A percentile compares a stretch with the other conserved stretches of the same genome.
phyloP scores from a whole-genome alignment of 129 eudicot species.

The Cynara cardunculus region DNA sequence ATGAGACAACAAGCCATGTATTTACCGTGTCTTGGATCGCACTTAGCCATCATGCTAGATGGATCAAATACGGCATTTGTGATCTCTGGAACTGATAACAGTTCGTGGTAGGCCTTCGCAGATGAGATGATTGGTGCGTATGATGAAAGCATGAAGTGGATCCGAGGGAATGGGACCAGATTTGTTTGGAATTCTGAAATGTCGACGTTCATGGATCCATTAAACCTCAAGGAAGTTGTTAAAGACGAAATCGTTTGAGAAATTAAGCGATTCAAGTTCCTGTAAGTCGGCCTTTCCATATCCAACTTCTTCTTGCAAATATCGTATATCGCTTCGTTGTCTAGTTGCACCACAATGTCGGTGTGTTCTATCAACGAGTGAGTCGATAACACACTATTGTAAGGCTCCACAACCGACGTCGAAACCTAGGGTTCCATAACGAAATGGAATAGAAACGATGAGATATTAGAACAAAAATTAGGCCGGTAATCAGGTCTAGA shows the following conservation, averaged over 20 bases:
- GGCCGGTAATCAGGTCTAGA: neutral
- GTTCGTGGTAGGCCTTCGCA: slow-evolving; percentile 63
- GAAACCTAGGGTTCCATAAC: slow-evolving; percentile 38
- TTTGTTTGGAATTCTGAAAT: slow-evolving; percentile 75
- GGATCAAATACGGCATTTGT: slow-evolving; percentile 75
- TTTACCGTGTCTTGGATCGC: slow-evolving; percentile 69
- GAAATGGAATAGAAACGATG: neutral
- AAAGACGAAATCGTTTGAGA: slow-evolving; percentile 66
- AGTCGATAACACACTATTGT: slow-evolving; percentile 54
- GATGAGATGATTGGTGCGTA: slow-evolving; percentile 71
- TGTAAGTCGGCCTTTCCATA: slow-evolving; percentile 67
- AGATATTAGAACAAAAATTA: neutral
- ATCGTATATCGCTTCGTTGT: slow-evolving; percentile 61
- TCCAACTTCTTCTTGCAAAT: slow-evolving; percentile 50
- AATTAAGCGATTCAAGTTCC: slow-evolving; percentile 67
- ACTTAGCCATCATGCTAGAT: slow-evolving; percentile 77
- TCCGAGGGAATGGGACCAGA: slow-evolving; percentile 75
- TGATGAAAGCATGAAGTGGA: slow-evolving; percentile 81
- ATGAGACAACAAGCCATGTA: slow-evolving; percentile 79
- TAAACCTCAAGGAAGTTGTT: slow-evolving; percentile 71
- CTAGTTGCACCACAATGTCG: slow-evolving; percentile 58
- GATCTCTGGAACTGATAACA: slow-evolving; percentile 61
- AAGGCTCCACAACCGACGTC: slow-evolving; percentile 74
- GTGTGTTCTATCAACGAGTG: slow-evolving; percentile 68
- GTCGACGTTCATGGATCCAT: slow-evolving; percentile 74